Base-by-base conservation (phyloP, 805 yeast genomes). In the Starmerella potacharoeniae region DNA sequence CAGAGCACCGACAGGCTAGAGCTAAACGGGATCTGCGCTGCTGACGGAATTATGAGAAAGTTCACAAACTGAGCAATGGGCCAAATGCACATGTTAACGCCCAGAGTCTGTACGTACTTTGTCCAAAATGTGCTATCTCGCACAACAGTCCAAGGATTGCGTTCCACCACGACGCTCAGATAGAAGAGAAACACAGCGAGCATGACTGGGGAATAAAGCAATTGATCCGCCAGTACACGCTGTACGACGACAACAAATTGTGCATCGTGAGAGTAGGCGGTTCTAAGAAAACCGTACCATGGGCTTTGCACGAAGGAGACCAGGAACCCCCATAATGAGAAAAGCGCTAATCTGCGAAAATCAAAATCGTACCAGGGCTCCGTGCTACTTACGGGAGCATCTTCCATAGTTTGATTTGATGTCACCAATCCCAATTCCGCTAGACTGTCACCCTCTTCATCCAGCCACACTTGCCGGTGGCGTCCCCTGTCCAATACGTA, bases 11-110 rank as follows among this genome's bases (percentile, higher is more conserved):
- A 91, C 6, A 93, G 74, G 71, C 86, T 73, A 8, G 93, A 84
- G 54, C 95, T 83, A 67, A 93, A 91, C 0, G 97, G 96, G 5
- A 91, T 95, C 69, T 91, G 97, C 61, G 81, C n/a, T 45, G 81
- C 81, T 7, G 81, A 77, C 0, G 97, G 97, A 2, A 88, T 77
- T 7, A 86, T 63, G 47, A 81, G 76, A 65, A 91, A 87, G 69
- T 91, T 93, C 58, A 83, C 59, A 53, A 81, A 64, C 69, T 93
- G 97, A 59, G 93, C 85, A 0, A 79, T 69, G 0, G 97, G 97
- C 98, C 97, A 93, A 11, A 91, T 84, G 51, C 75, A 65, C 90
- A 95, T 88, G 67, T 89, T 90, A 16, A 85, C 75, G 36, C 73
- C 66, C 43, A 90, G 69, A 0, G 96, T 89, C 4, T 77, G 75